Percentiles rank a stretch among this genome's conserved stretches.
Conservation (phyloP, 2,329 filamentous ascomycete genomes). For the Aureobasidium sp. region DNA sequence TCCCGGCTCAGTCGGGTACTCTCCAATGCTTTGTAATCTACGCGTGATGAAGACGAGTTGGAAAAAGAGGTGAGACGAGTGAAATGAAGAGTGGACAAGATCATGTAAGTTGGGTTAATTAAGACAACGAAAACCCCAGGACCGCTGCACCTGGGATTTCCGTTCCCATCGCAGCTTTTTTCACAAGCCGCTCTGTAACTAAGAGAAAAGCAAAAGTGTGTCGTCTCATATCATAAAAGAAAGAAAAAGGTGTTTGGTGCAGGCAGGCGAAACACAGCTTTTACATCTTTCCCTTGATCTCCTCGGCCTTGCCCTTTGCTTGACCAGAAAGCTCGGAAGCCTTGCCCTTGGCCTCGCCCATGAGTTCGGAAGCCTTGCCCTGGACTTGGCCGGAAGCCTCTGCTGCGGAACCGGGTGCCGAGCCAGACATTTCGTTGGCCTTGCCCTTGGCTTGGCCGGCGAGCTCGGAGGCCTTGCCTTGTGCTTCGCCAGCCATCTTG, state of each 20-base stretch:
- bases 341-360: conserved; percentile 31
- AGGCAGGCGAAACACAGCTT: neutral
- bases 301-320: conserved; percentile 32
- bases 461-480: conserved; percentile 33
- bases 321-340: conserved; percentile 30
- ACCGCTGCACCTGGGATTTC: neutral
- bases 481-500: conserved; percentile 26
- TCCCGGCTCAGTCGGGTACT: no score
- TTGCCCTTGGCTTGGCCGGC: conserved; percentile 36
- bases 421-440: conserved; percentile 29
- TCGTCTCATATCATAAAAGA: conserved; percentile 1
- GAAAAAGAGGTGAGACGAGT: neutral
- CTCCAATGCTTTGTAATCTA: no score
- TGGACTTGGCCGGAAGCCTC: conserved; percentile 26
- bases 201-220: neutral
- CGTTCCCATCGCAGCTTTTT: neutral
- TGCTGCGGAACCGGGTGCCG: conserved; percentile 26
- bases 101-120: neutral
- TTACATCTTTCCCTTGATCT: conserved; percentile 21
- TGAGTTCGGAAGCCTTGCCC: conserved; percentile 33
- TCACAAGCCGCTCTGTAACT: neutral
- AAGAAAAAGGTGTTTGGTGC: neutral
- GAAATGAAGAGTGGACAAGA: neutral
- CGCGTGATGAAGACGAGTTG: neutral
- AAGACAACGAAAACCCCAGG: neutral